Conservation (phyloP, 1,139 yeast genomes). For the Lodderomyces beijingensis region DNA sequence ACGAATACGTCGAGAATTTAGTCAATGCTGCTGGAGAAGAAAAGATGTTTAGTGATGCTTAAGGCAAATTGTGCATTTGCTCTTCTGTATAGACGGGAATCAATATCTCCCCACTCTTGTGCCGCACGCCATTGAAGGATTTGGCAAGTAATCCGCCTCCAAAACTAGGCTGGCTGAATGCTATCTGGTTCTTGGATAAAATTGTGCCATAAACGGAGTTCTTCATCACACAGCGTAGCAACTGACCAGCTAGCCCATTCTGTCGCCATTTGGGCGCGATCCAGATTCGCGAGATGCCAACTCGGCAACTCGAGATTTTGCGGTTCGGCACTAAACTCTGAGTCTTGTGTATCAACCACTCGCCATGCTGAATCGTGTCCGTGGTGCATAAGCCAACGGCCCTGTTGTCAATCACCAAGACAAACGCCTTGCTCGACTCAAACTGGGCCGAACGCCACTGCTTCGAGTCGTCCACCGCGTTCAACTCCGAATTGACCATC, state of each 20-base stretch:
- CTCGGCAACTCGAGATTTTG: conserved; percentile 20
- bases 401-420: conserved; percentile 33
- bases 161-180: conserved; percentile 71
- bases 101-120: conserved; percentile 45
- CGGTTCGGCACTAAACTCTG: conserved; percentile 35
- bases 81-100: conserved; percentile 48
- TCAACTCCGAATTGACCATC: conserved; percentile 56
- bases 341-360: conserved; percentile 47
- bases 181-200: conserved; percentile 41
- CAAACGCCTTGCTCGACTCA: conserved; percentile 38
- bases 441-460: conserved; percentile 36
- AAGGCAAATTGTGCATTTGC: conserved; percentile 2
- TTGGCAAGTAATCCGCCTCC: conserved; percentile 56
- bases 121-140: conserved; percentile 46
- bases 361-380: conserved; percentile 30
- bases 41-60: conserved; percentile 35
- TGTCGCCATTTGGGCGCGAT: conserved; percentile 55
- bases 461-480: conserved; percentile 52
- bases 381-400: conserved; percentile 55
- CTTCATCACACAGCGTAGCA: conserved; percentile 39
- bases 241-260: conserved; percentile 39
- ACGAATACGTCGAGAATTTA: conserved; percentile 53
- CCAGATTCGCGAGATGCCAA: conserved; percentile 67
- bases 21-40: conserved; percentile 47
- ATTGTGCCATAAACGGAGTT: conserved; percentile 50